Base-by-base conservation (phyloP, 192 early-diverging fungal genomes). In the Paraglomus brasilianum region DNA sequence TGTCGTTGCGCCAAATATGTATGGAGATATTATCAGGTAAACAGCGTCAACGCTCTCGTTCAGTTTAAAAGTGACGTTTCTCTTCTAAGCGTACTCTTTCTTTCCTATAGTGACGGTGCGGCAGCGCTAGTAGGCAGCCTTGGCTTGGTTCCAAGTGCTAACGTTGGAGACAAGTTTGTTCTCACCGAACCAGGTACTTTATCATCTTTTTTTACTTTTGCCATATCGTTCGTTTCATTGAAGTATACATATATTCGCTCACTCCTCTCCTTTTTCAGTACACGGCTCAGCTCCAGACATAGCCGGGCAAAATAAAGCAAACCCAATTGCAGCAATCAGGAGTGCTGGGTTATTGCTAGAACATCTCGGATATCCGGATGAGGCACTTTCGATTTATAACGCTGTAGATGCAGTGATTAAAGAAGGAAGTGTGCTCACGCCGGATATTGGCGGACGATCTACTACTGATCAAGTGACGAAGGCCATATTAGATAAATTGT, bases 281-380 rank as follows among this genome's bases (percentile, higher is more conserved):
- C 94, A 95, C 74, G 96, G 96, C 13, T 95, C 93, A 36, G 96
- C 96, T 17, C 96, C 96, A 3, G 96, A 98, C 82, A 98, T 98
- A 82, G 94, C 93, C 4, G 96, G 96, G 42, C 90, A 95, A 76
- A 91, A 92, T 72, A 96, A 95, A 75, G 94, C 96, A 39, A 98
- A 98, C 80, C 96, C 96, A 15, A 81, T 98, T 53, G 96, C 96
- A 2, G 88, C 94, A 10, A 95, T 98, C 76, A 92, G 96, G 65
- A 94, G 92, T 63, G 95, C 93, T 24, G 94, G 89, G 57, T 82
- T 98, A 79, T 83, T 98, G 57, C 82, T 98, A 66, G 93, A 94
- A 77, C 86, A 95, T 73, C 80, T 95, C 40, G 92, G 93, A 38
- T 82, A 87, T 64, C 76, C 80, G 2, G 74, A 76, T 7, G 88